A percentile compares a stretch with the other conserved stretches of the same genome.
Conservation (phyloP, 2,329 filamentous ascomycete species). For the Penicillium brevicompactum region DNA sequence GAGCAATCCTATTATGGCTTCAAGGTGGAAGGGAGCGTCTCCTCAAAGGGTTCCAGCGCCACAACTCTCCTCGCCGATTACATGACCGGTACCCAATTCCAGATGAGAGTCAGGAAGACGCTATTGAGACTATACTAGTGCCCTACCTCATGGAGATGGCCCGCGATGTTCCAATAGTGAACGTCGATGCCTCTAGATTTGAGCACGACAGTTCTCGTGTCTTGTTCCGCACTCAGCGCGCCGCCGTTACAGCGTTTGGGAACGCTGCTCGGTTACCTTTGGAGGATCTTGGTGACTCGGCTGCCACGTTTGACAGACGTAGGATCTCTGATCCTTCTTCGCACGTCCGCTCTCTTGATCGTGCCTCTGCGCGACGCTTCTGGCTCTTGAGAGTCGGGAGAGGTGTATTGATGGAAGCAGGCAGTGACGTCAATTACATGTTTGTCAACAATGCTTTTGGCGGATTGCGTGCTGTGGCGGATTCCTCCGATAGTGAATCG, state of each 20-base stretch:
- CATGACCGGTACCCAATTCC: slow-evolving; percentile 56
- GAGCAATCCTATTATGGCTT: slow-evolving; percentile 64
- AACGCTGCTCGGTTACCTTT: slow-evolving; percentile 56
- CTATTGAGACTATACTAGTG: slow-evolving; percentile 59
- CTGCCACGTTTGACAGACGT: slow-evolving; percentile 29
- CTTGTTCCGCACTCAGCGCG: slow-evolving; percentile 55
- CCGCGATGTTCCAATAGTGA: slow-evolving; percentile 51
- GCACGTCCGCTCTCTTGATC: slow-evolving; percentile 36
- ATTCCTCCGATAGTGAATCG: slow-evolving; percentile 37
- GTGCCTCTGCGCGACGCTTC: slow-evolving; percentile 44
- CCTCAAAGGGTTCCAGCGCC: slow-evolving; percentile 58
- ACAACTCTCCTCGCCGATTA: slow-evolving; percentile 42
- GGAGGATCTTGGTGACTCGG: slow-evolving; percentile 50
- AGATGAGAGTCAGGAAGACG: slow-evolving; percentile 51
- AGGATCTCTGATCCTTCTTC: slow-evolving; percentile 20
- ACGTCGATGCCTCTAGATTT: slow-evolving; percentile 61
- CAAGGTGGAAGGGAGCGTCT: slow-evolving; percentile 60
- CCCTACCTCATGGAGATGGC: slow-evolving; percentile 61
- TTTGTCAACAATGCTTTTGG: slow-evolving; percentile 65
- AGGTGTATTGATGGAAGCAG: slow-evolving; percentile 60
- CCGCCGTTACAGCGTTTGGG: slow-evolving; percentile 60
- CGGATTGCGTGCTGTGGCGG: slow-evolving; percentile 52
- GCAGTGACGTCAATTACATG: slow-evolving; percentile 57
- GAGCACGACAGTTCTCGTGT: slow-evolving; percentile 57
- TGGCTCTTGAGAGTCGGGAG: slow-evolving; percentile 64